phyloP scores from a whole-genome alignment of 495 filamentous ascomycete species.

The Astrocystis sublimbata region DNA sequence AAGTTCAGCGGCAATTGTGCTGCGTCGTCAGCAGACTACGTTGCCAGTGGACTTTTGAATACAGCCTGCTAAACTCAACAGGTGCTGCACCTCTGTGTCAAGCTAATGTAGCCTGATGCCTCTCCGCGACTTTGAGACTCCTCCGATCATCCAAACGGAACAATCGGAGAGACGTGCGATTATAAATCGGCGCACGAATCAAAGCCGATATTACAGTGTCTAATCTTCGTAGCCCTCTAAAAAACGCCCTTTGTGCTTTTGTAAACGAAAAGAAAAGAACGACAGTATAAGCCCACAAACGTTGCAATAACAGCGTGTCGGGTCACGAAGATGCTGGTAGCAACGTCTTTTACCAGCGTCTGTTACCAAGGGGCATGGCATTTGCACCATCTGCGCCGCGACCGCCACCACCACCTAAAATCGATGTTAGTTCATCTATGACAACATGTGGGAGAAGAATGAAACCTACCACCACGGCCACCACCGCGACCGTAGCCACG shows the following conservation, averaged over 20 bases:
- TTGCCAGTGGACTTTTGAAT: not conserved
- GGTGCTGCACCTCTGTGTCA: not conserved
- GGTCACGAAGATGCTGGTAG: not conserved
- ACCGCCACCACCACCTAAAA: conserved; percentile 25
- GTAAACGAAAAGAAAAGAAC: conserved; percentile 15
- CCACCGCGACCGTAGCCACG: conserved; percentile 63
- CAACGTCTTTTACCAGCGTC: conserved; percentile 45
- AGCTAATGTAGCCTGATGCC: not conserved
- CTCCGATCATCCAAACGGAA: conserved; percentile 18
- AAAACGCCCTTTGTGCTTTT: conserved; percentile 38
- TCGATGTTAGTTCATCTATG: conserved; percentile 18
- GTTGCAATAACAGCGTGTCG: not conserved
- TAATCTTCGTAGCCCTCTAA: conserved; percentile 35
- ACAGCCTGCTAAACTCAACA: not conserved
- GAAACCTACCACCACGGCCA: conserved; percentile 59
- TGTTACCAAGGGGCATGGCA: conserved; percentile 47
- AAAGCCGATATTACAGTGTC: conserved; percentile 27
- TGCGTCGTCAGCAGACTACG: conserved; percentile 12
- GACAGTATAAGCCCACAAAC: conserved; percentile 16
- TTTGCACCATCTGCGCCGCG: conserved; percentile 43
- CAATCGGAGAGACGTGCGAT: conserved; percentile 19
- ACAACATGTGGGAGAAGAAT: not conserved
- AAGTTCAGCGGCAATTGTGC: conserved; percentile 24
- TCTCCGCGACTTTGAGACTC: not conserved
- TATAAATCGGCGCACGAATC: conserved; percentile 23